A percentile compares a stretch with the other conserved stretches of the same genome.
These are phyloP conservation scores for Saxophila tyrrhenica DNA, from an alignment of 495 filamentous ascomycete genomes.

Conservation along the genomic window DNA sequence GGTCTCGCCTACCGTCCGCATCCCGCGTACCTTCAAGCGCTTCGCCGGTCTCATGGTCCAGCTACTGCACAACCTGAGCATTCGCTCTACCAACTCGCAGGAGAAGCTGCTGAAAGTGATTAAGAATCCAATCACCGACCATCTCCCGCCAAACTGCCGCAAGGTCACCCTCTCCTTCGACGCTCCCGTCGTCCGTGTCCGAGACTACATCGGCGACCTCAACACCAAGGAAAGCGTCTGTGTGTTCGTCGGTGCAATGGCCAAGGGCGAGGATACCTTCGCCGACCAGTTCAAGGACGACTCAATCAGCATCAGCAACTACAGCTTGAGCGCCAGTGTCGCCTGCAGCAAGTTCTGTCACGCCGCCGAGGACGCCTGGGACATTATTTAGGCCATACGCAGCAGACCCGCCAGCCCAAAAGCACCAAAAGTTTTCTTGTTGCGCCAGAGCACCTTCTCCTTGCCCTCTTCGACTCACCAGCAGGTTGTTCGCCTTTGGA, in stretches of 20 bases:
- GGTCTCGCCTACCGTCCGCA: slow-evolving; percentile 91
- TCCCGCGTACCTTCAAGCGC: slow-evolving; percentile 95
- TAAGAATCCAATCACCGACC: slow-evolving; percentile 92
- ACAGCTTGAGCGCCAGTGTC: slow-evolving; percentile 89
- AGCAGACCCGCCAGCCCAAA: background rate
- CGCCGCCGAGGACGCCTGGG: slow-evolving; percentile 92
- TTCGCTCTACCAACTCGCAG: slow-evolving; percentile 87
- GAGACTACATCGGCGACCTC: slow-evolving; percentile 75
- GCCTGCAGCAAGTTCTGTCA: slow-evolving; percentile 99
- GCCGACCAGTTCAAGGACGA: slow-evolving; percentile 92
- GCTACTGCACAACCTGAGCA: slow-evolving; percentile 89
- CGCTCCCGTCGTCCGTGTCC: slow-evolving; percentile 69
- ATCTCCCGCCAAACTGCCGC: slow-evolving; percentile 90
- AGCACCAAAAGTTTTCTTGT: background rate
- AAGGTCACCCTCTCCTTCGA: slow-evolving; percentile 95
- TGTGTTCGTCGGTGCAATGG: slow-evolving; percentile 97
- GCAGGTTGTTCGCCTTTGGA: background rate
- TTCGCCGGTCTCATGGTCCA: slow-evolving; percentile 98
- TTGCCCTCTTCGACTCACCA: background rate
- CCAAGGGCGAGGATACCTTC: slow-evolving; percentile 90
- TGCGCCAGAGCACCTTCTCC: background rate
- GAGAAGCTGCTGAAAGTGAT: slow-evolving; percentile 97
- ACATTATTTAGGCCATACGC: slow-evolving; percentile 52
- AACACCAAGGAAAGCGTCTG: slow-evolving; percentile 80
- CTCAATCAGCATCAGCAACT: slow-evolving; percentile 95